Percentiles rank a stretch among this genome's conserved stretches.
Conservation (phyloP, 768 basidiomycete species). For the Termitomyces sp. region DNA sequence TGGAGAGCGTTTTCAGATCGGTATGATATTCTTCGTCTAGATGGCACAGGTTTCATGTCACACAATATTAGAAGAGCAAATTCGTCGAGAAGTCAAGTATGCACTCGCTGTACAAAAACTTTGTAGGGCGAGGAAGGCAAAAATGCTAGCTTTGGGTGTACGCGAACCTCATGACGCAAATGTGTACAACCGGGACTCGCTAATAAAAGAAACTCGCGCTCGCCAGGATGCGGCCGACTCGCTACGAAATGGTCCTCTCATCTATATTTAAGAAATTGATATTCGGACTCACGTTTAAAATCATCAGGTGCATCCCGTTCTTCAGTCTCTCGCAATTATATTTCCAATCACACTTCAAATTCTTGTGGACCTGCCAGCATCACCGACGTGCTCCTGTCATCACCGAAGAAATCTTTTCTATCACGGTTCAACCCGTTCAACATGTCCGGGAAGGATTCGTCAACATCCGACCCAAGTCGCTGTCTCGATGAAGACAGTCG, state of each 20-base stretch:
- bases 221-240: neutral
- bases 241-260: neutral
- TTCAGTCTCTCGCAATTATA: neutral
- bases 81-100: constrained; percentile 7
- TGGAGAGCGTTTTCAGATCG: constrained; percentile 1
- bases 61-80: constrained; percentile 1
- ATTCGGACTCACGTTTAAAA: neutral
- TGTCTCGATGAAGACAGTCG: neutral
- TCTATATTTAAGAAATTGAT: neutral
- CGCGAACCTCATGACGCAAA: neutral
- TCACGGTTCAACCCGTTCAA: neutral
- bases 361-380: neutral
- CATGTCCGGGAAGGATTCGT: neutral
- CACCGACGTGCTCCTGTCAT: neutral
- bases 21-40: neutral
- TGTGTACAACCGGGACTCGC: neutral
- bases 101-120: constrained; percentile 4
- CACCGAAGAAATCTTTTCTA: neutral
- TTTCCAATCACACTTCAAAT: neutral
- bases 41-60: neutral
- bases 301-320: neutral
- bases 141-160: neutral
- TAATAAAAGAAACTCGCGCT: neutral
- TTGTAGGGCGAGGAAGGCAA: constrained; percentile 2
- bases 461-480: neutral